Base-by-base conservation (phyloP, 2,329 filamentous ascomycete species). In the Geosmithia putterillii region DNA sequence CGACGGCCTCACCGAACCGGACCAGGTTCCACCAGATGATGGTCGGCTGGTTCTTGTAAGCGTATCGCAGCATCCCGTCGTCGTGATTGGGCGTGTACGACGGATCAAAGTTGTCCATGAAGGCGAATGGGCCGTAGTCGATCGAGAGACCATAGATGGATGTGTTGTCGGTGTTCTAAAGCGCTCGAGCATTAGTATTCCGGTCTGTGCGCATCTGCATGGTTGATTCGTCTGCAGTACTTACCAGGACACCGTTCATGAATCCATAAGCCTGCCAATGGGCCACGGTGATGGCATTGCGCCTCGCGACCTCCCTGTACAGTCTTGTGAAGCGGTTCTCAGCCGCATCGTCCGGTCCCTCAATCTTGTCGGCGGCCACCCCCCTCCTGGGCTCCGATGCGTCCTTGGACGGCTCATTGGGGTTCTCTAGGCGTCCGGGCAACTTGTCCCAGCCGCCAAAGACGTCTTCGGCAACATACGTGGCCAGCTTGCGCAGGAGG, bases 1-100 rank as follows among this genome's bases (percentile, higher is more conserved):
- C 92, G 0, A 98, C 59, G 0, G 84, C 77, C 64, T 98, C 92
- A 45, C 88, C 92, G 0, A 98, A 74, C 2, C 92, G 80, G 1
- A 95, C 87, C 0, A 96, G 71, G 55, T 96, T 96, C 92, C 92
- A 98, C 92, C 92, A 98, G 56, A 98, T 92, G 45, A 98, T 85
- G 38, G 82, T 89, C 0, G 92, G 89, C 57, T 98, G 92, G 58
- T 95, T 95, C 51, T 82, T 81, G 68, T 96, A 98, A 51, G 80
- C 81, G 60, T 98, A 98, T 40, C 92, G 78, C 23, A 94, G 69
- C 65, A 83, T 74, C 56, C 83, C 74, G 56, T 98, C 92, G 60
- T 98, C 92, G 59, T 98, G 92, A 57, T 98, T 98, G 1, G 92
- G 92, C 0, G 92, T 98, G 60, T 96, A 98, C 15, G 73, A 70